Base-by-base conservation (phyloP, 352 stramenopile genomes). In the Pythium aphanidermatum region DNA sequence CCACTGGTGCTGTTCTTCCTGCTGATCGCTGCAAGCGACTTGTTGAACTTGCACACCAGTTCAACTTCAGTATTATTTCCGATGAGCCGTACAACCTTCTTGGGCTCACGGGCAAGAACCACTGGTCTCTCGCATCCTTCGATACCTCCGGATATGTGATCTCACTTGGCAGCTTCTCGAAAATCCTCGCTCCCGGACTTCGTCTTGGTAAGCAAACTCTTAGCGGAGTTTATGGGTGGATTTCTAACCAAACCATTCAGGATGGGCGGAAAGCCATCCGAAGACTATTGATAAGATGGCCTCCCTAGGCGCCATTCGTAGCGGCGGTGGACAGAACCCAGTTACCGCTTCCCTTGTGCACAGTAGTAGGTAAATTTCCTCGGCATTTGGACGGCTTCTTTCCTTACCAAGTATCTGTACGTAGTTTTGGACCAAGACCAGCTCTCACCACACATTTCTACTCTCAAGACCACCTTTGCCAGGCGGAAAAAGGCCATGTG, bases 81-180 rank as follows among this genome's bases (percentile, higher is more conserved):
- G 90, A 98, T 63, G 92, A 98, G 58, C 89, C 96, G 3, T 98
- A 98, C 72, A 93, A 98, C 54, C 60, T 97, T 25, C 63, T 98
- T 19, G 77, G 81, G 26, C 86, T 90, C 43, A 58, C 86, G 17
- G 57, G 66, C 5, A 50, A 58, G 13, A 58, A 65, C 4, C 57
- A 75, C 19, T 63, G 70, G n/a, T 68, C 80, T 7, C 61, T 94
- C 13, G 70, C 76, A 8, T 83, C 74, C 13, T 86, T 75, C 33
- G 81, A 91, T 25, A 61, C 68, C 24, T 75, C 61, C 4, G 82
- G 76, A 2, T 37, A 65, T 5, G 68, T 92, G 45, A 56, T 97
- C 17, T 94, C 88, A 34, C 68, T 97, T 12, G 88, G 84, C 17
- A 96, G 81, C 46, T 98, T 98, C 46, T 97, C 90, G n/a, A 98